Evolutionary conservation across 2,329 filamentous ascomycete genomes (phyloP).

Genomic region (Magnaporthiopsis poae): DNA sequence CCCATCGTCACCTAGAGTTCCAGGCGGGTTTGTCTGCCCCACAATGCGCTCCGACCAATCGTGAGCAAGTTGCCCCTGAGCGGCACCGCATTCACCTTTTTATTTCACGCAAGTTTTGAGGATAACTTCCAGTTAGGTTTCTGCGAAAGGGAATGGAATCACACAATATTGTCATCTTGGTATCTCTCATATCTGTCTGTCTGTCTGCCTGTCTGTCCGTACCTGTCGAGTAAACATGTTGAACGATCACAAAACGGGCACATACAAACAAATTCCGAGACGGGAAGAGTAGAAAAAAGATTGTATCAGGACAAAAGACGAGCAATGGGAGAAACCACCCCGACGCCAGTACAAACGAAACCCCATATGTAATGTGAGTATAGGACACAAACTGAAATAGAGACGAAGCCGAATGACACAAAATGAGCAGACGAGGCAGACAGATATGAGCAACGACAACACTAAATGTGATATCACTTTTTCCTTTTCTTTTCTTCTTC

Average conservation of each 20-base stretch:
- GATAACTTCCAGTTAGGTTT: too few species aligned
- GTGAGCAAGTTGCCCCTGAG: not conserved
- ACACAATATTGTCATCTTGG: constrained; percentile 2
- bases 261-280: not conserved
- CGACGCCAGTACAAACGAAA: not conserved
- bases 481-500: not conserved
- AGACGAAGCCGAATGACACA: not conserved
- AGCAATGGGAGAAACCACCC: not conserved
- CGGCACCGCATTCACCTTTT: too few species aligned
- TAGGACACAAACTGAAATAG: not conserved
- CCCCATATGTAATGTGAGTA: not conserved
- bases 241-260: too few species aligned
- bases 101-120: too few species aligned
- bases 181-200: not conserved
- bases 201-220: too few species aligned
- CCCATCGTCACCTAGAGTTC: not conserved
- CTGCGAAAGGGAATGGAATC: not conserved
- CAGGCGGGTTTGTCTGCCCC: not conserved
- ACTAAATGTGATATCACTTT: not conserved
- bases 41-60: not conserved
- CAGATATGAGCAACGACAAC: not conserved
- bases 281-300: not conserved
- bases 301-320: too few species aligned
- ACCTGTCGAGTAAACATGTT: too few species aligned
- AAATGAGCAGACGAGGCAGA: not conserved